Conservation (phyloP, 169 alveolate species). For the Eimeria praecox region DNA sequence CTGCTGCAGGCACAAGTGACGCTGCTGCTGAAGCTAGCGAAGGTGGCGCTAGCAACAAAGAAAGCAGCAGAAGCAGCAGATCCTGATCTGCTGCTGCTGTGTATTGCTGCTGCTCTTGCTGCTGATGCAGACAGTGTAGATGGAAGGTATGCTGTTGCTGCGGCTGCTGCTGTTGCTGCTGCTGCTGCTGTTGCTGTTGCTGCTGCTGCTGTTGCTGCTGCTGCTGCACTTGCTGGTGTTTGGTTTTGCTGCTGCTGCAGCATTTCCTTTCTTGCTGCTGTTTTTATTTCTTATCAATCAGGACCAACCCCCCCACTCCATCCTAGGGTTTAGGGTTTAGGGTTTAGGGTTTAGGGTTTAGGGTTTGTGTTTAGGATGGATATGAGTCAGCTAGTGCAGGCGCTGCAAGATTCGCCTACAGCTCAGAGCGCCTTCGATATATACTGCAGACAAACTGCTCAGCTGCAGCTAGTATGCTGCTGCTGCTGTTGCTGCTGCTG, state of each 20-base stretch:
- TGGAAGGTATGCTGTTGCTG: no score
- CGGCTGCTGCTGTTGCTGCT: slow-evolving; percentile 10
- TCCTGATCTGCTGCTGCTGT: slow-evolving; percentile 84
- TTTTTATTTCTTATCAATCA: not conserved
- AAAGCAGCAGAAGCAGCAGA: slow-evolving; percentile 81
- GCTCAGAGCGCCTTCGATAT: no score
- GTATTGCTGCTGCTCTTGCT: slow-evolving; percentile 83
- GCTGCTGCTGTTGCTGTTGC: not conserved
- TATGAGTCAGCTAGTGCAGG: not conserved
- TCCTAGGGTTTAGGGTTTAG: no score
- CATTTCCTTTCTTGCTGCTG: not conserved
- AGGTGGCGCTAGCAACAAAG: slow-evolving; percentile 85
- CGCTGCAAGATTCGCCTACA: no score
- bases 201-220: no score
- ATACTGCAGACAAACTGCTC: no score
- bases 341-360: no score
- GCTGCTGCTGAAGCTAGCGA: slow-evolving; percentile 87
- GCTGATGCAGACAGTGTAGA: slow-evolving; percentile 60
- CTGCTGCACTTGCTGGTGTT: not conserved
- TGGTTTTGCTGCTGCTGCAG: slow-evolving; percentile 67
- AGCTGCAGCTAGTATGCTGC: no score
- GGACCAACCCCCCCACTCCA: not conserved
- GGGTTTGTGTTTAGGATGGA: not conserved
- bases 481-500: no score
- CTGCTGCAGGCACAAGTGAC: slow-evolving; percentile 86